Percentiles rank a stretch among this genome's conserved stretches.
Conservation (phyloP, 371 early-diverging fungal genomes). For the Mortierella sp. region DNA sequence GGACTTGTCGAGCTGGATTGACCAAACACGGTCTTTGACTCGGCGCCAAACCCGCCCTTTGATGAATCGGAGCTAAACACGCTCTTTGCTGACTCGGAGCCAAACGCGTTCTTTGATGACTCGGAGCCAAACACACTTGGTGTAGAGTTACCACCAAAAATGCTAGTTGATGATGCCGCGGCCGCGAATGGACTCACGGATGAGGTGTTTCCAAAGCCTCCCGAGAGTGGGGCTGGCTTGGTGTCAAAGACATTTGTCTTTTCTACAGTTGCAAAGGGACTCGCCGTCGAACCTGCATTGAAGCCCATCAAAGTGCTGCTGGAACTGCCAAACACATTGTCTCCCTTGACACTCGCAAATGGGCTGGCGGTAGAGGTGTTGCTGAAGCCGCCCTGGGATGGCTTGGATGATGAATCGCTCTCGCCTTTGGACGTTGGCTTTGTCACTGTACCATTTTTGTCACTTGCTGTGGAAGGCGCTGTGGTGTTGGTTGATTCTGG, state of each 20-base stretch:
- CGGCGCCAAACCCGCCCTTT: not conserved
- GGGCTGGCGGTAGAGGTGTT: conserved; percentile 39
- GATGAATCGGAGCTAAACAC: no score
- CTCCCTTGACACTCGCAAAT: conserved; percentile 27
- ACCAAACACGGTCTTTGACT: conserved; percentile 35
- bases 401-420: not conserved
- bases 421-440: not conserved
- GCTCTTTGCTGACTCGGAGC: conserved; percentile 8
- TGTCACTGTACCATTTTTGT: conserved; percentile 1
- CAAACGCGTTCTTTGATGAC: conserved; percentile 24
- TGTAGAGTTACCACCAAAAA: conserved; percentile 34
- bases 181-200: conserved; percentile 29
- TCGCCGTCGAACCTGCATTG: conserved; percentile 20
- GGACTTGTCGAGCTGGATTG: conserved; percentile 10
- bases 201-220: conserved; percentile 33
- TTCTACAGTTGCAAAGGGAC: conserved; percentile 34
- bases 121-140: no score
- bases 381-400: conserved; percentile 24
- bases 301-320: conserved; percentile 18
- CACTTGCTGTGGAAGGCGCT: not conserved
- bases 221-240: conserved; percentile 19
- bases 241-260: conserved; percentile 26
- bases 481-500: conserved; percentile 7
- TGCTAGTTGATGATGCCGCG: conserved; percentile 13
- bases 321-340: conserved; percentile 41